Percentiles rank a stretch among this genome's conserved stretches.
Evolutionary conservation across 768 basidiomycete genomes (phyloP).

Genomic region (Pleurotus ostreatus): DNA sequence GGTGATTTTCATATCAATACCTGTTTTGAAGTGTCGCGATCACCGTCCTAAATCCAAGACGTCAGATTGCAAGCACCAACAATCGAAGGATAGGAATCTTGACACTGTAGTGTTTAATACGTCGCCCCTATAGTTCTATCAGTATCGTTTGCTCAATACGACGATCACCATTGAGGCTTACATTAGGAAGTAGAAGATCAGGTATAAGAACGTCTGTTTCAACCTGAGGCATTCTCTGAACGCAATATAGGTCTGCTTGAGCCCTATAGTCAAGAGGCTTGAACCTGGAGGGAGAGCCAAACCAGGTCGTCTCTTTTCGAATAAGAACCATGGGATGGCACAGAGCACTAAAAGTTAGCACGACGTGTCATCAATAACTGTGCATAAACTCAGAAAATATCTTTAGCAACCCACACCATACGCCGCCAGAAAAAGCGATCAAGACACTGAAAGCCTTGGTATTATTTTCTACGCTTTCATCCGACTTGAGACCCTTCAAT

Average conservation of each 20-base stretch:
- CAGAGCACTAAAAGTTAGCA: conserved; percentile 42
- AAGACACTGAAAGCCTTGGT: conserved; percentile 71
- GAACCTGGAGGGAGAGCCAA: conserved; percentile 53
- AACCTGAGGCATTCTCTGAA: conserved; percentile 60
- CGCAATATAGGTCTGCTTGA: conserved; percentile 62
- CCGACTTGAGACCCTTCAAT: conserved; percentile 58
- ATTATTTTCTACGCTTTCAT: conserved; percentile 63
- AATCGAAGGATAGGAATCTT: conserved; percentile 13
- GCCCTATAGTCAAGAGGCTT: conserved; percentile 58
- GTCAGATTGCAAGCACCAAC: background rate
- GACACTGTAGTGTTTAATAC: conserved; percentile 75
- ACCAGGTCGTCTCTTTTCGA: conserved; percentile 66
- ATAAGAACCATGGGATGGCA: conserved; percentile 69
- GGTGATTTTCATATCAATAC: conserved; percentile 22
- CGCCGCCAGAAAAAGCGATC: conserved; percentile 77
- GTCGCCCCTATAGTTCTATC: conserved; percentile 49
- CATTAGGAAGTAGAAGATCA: conserved; percentile 77
- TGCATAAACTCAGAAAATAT: background rate
- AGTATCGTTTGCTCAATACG: background rate
- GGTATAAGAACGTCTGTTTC: conserved; percentile 72
- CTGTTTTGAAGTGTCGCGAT: conserved; percentile 70
- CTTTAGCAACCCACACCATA: conserved; percentile 53
- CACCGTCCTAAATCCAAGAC: conserved; percentile 46
- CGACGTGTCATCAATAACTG: background rate
- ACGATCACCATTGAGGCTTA: conserved; percentile 24